Evolutionary conservation across 306 rosid species (phyloP).

Genomic region (Erythrophleum fordii): DNA sequence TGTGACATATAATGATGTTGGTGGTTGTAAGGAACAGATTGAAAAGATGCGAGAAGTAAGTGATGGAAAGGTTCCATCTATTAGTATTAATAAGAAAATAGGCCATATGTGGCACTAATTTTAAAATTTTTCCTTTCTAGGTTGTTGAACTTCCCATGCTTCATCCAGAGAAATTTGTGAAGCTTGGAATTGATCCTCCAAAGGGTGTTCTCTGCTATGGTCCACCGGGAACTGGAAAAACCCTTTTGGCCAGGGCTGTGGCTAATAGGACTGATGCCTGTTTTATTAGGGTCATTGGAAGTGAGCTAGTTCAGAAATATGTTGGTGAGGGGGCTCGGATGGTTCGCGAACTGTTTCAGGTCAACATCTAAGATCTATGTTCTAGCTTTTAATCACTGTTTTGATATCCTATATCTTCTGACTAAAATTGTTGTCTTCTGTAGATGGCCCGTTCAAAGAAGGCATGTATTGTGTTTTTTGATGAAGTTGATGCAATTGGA

Average conservation of each 20-base stretch:
- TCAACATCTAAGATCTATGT: constrained; percentile 16
- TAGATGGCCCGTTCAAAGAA: constrained; percentile 99
- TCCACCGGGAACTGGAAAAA: constrained; percentile 99
- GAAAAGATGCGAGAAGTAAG: constrained; percentile 97
- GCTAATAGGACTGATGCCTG: constrained; percentile 99
- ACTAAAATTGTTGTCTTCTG: constrained; percentile 27
- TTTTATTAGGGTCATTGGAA: constrained; percentile 97
- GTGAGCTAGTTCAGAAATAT: constrained; percentile 97
- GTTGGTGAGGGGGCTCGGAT: constrained; percentile 99
- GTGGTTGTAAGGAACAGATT: constrained; percentile 97
- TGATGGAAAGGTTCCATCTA: neutral
- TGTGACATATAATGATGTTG: constrained; percentile 97
- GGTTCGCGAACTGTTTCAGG: constrained; percentile 99
- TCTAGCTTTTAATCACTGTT: constrained; percentile 17
- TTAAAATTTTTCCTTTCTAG: constrained; percentile 45
- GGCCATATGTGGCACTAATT: constrained; percentile 30
- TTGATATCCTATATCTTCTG: constrained; percentile 6
- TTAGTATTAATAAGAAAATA: neutral
- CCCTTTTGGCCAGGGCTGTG: constrained; percentile 98
- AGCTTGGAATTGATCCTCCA: constrained; percentile 99
- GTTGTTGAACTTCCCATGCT: constrained; percentile 99
- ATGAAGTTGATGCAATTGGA: constrained; percentile 99
- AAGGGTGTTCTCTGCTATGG: constrained; percentile 99
- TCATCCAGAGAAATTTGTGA: constrained; percentile 97
- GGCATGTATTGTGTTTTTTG: constrained; percentile 95